Conservation (phyloP, 768 basidiomycete species). For the Tylopilus vinaceipallidus region DNA sequence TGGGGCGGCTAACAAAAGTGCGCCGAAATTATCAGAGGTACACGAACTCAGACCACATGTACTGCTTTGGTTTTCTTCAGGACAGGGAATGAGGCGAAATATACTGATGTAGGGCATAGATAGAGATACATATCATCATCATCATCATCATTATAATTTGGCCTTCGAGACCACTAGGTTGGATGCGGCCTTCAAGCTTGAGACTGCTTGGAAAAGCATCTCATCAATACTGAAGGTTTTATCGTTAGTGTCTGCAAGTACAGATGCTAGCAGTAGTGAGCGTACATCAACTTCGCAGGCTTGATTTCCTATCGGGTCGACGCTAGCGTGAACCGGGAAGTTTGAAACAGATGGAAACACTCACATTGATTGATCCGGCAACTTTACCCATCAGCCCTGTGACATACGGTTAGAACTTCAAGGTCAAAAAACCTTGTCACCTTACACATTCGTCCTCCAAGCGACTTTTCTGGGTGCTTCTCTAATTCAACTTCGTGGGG, state of each 20-base stretch:
- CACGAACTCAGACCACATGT: too few relatives aligned
- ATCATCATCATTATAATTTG: conserved; percentile 49
- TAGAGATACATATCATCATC: not conserved
- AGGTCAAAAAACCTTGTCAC: not conserved
- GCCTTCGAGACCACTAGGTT: conserved; percentile 42
- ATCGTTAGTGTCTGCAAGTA: conserved; percentile 10
- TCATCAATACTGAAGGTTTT: conserved; percentile 67
- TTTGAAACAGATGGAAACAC: conserved; percentile 21
- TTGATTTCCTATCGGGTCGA: conserved; percentile 58
- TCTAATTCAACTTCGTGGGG: conserved; percentile 76
- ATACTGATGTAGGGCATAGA: too few relatives aligned
- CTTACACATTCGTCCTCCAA: conserved; percentile 61
- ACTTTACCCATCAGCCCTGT: conserved; percentile 79
- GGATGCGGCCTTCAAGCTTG: conserved; percentile 47
- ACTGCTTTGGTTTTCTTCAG: not conserved
- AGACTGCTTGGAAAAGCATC: conserved; percentile 67
- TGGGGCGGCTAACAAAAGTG: too few relatives aligned
- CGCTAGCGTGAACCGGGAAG: conserved; percentile 7
- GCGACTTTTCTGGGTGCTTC: conserved; percentile 62
- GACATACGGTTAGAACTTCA: conserved; percentile 2
- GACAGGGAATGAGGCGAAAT: too few relatives aligned
- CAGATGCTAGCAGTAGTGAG: not conserved
- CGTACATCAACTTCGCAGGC: conserved; percentile 82
- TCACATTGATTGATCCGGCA: conserved; percentile 63
- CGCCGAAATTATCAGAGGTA: too few relatives aligned